Evolutionary conservation across 164 flowering plant genomes (phyloP).

Genomic region (Liriodendron chinense): DNA sequence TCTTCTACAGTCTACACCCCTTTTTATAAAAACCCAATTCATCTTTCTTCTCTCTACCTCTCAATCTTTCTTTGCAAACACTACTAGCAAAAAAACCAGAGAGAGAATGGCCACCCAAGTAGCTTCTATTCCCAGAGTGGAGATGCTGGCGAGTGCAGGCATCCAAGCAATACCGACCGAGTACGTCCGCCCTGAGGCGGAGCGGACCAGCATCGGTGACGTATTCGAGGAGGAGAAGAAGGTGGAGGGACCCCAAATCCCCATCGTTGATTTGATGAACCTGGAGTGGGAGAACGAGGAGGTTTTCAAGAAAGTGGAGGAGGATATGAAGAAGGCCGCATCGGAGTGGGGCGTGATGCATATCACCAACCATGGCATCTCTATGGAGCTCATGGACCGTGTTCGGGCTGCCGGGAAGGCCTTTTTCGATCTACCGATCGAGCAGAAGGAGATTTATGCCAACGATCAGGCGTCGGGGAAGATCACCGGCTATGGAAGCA

Average conservation of each 20-base stretch:
- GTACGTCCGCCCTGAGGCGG: conserved; percentile 66
- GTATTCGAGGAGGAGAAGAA: conserved; percentile 74
- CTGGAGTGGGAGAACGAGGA: conserved; percentile 46
- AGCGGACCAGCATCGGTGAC: conserved; percentile 55
- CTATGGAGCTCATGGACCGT: conserved; percentile 46
- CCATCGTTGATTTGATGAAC: conserved; percentile 54
- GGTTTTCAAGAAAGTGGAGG: conserved; percentile 36
- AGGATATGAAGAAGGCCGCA: conserved; percentile 63
- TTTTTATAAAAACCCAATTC: not conserved
- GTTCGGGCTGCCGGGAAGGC: conserved; percentile 59
- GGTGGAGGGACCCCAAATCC: conserved; percentile 62
- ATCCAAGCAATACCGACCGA: conserved; percentile 65
- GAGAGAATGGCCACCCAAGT: conserved; percentile 25
- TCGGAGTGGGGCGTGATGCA: conserved; percentile 74
- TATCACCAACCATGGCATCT: conserved; percentile 82
- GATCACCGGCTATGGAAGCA: conserved; percentile 91
- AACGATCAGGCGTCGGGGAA: conserved; percentile 73
- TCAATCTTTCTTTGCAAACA: not conserved
- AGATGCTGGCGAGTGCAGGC: conserved; percentile 66
- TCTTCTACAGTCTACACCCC: not conserved
- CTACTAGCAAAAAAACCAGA: not conserved
- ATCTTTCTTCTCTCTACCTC: not conserved
- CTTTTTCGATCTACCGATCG: conserved; percentile 70
- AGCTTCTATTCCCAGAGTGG: conserved; percentile 49
- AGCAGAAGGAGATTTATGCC: conserved; percentile 85